These are phyloP conservation scores for Suillus tomentosus DNA, from an alignment of 768 basidiomycete genomes.

Conservation along the genomic window DNA sequence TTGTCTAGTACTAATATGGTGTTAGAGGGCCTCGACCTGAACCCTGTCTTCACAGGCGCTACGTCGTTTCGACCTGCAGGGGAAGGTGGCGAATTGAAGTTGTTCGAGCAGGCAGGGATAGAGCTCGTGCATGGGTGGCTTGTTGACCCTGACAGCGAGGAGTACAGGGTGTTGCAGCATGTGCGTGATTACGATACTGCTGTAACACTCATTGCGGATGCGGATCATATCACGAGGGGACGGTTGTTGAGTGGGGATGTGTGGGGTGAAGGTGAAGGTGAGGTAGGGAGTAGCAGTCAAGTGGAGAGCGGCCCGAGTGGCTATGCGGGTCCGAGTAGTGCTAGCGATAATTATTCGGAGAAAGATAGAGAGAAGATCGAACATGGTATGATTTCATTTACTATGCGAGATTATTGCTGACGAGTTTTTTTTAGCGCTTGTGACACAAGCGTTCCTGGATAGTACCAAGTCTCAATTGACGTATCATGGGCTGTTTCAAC, in stretches of 20 bases:
- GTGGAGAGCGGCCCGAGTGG: conserved; percentile 10
- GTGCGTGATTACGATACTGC: conserved; percentile 74
- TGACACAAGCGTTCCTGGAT: conserved; percentile 69
- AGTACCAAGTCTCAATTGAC: conserved; percentile 80
- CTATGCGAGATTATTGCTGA: conserved; percentile 7
- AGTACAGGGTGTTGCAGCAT: conserved; percentile 53
- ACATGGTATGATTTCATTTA: conserved; percentile 55
- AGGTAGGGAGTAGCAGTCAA: conserved; percentile 5
- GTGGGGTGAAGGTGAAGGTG: conserved; percentile 12
- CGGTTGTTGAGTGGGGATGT: conserved; percentile 51
- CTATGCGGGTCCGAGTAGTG: conserved; percentile 13
- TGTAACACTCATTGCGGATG: conserved; percentile 74
- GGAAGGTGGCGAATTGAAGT: conserved; percentile 74
- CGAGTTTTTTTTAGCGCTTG: conserved; percentile 49
- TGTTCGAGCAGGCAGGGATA: conserved; percentile 84
- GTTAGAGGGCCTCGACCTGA: conserved; percentile 85
- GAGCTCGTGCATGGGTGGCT: conserved; percentile 87
- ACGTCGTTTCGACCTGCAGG: conserved; percentile 67
- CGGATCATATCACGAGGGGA: conserved; percentile 71
- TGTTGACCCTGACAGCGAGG: conserved; percentile 47
- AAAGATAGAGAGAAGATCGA: conserved; percentile 65
- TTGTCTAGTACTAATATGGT: neutral
- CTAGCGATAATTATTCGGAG: conserved; percentile 41
- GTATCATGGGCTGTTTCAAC: conserved; percentile 83
- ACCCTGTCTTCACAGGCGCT: conserved; percentile 76